Percentiles rank a stretch among this genome's conserved stretches.
Evolutionary conservation across 257 asterid genomes (phyloP).

Genomic region (Apocynum venetum): DNA sequence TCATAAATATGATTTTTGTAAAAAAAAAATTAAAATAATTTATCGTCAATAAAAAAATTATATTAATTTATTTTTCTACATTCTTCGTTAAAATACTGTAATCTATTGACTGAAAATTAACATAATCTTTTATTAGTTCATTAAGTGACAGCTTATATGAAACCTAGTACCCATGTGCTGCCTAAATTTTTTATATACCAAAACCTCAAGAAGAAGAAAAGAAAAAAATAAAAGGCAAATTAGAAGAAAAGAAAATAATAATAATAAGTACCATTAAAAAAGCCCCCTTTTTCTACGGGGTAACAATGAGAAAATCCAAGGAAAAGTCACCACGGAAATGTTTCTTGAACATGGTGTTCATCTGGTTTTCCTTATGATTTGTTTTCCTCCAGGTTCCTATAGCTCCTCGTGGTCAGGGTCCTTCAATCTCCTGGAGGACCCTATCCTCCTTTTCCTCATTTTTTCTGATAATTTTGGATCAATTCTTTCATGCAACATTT

Average conservation of each 20-base stretch:
- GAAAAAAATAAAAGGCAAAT: background rate
- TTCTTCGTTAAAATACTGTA: no score
- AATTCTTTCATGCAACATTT: background rate
- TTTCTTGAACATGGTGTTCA: constrained; percentile 21
- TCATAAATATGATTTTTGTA: no score
- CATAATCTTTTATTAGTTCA: no score
- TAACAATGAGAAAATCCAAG: constrained; percentile 28
- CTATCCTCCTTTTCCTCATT: constrained; percentile 15
- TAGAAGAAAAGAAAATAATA: background rate
- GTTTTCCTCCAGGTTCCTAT: constrained; percentile 27
- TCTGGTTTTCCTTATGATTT: constrained; percentile 40
- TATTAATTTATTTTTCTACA: no score
- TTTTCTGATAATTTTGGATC: background rate
- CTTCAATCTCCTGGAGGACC: constrained; percentile 83
- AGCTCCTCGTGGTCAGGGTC: constrained; percentile 48
- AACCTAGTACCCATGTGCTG: no score
- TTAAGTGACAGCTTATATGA: no score
- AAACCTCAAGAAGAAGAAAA: background rate
- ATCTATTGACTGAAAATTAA: no score
- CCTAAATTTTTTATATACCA: no score
- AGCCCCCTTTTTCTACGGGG: constrained; percentile 53
- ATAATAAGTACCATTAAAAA: constrained; percentile 32
- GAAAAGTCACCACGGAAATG: constrained; percentile 27
- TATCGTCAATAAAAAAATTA: no score
- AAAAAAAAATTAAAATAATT: no score